A percentile compares a stretch with the other conserved stretches of the same genome.
Conservation (phyloP, 192 early-diverging fungal species). For the Coemansia sp. region DNA sequence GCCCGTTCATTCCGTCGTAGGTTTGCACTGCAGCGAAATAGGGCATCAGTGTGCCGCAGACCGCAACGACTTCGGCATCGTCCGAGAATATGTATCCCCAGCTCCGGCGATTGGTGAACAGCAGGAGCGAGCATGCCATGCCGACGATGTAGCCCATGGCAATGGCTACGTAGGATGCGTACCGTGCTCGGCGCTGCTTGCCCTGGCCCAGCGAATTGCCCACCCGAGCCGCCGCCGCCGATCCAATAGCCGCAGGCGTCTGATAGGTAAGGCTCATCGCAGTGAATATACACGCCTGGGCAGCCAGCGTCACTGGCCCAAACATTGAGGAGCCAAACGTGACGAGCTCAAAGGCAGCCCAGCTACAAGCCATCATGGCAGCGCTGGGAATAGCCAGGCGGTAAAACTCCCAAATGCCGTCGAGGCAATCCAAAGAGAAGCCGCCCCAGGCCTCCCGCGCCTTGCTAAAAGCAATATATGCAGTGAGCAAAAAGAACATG, state of each 20-base stretch:
- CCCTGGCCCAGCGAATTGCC: constrained; percentile 58
- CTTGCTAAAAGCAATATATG: constrained; percentile 63
- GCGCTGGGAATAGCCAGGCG: constrained; percentile 73
- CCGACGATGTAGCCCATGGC: constrained; percentile 16
- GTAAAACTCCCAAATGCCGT: constrained; percentile 56
- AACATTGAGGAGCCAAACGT: constrained; percentile 58
- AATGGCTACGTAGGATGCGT: constrained; percentile 22
- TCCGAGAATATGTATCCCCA: constrained; percentile 65
- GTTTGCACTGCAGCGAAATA: constrained; percentile 73
- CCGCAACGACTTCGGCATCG: constrained; percentile 66
- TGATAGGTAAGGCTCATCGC: constrained; percentile 57
- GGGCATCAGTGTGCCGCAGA: constrained; percentile 76
- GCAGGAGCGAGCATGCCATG: too few relatives aligned
- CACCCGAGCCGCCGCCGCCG: constrained; percentile 57
- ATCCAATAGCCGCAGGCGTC: constrained; percentile 56
- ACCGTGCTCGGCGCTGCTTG: constrained; percentile 30
- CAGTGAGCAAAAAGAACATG: constrained; percentile 63
- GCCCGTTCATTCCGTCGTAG: constrained; percentile 61
- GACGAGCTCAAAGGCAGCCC: constrained; percentile 58
- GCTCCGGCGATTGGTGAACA: too few relatives aligned
- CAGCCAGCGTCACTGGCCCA: constrained; percentile 58
- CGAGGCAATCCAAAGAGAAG: constrained; percentile 54
- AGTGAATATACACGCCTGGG: constrained; percentile 61
- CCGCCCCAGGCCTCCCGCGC: constrained; percentile 71
- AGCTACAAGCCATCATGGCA: constrained; percentile 74